phyloP scores from a whole-genome alignment of 768 basidiomycete genomes.

The Lepiota venenata region DNA sequence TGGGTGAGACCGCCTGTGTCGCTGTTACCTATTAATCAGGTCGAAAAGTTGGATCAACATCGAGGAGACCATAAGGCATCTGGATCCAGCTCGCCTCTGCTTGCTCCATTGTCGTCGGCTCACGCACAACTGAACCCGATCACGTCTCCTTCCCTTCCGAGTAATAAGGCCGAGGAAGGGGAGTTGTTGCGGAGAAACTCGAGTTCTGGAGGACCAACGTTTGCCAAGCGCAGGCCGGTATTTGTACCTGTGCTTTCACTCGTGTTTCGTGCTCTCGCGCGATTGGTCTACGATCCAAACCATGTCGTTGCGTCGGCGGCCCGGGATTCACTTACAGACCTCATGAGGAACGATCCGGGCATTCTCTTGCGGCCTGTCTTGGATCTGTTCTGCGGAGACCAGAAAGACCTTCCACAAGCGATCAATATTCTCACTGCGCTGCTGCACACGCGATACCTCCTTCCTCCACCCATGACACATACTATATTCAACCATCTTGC shows the following conservation, averaged over 20 bases:
- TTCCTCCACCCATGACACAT: conserved; percentile 67
- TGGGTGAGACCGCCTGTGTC: conserved; percentile 66
- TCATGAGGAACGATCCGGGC: conserved; percentile 73
- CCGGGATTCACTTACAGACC: conserved; percentile 52
- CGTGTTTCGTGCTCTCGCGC: conserved; percentile 52
- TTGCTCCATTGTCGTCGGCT: conserved; percentile 25
- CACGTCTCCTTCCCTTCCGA: neutral
- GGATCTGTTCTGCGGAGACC: conserved; percentile 52
- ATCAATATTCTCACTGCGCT: conserved; percentile 52
- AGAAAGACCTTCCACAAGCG: conserved; percentile 43
- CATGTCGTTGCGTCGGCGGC: conserved; percentile 54
- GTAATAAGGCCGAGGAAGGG: conserved; percentile 17
- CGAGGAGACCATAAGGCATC: conserved; percentile 12
- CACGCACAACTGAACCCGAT: conserved; percentile 3
- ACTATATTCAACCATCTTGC: conserved; percentile 67
- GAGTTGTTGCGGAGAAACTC: conserved; percentile 56
- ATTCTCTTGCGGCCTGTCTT: conserved; percentile 62
- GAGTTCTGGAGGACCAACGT: conserved; percentile 43
- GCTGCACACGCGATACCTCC: conserved; percentile 47
- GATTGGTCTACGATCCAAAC: conserved; percentile 50
- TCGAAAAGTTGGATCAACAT: conserved; percentile 46
- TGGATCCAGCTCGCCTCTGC: conserved; percentile 5
- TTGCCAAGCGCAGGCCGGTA: conserved; percentile 57
- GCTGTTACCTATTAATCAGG: conserved; percentile 52
- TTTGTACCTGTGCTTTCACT: conserved; percentile 60